phyloP scores from a whole-genome alignment of 108 stramenopile species.

The Parietichytrium sp. region DNA sequence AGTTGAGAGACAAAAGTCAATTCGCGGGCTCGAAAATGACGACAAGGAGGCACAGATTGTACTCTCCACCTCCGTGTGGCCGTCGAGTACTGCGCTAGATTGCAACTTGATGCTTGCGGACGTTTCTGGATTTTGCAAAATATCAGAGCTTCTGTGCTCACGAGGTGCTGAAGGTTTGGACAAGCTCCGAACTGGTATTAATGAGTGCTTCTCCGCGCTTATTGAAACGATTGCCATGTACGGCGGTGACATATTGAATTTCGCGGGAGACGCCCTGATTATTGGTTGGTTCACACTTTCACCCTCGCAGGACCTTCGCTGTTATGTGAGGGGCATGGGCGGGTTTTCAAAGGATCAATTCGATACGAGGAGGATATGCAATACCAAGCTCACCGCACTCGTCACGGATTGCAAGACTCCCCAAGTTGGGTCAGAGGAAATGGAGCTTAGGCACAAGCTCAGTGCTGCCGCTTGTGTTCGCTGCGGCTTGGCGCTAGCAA shows the following conservation, averaged over 20 bases:
- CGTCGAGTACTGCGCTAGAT: not conserved
- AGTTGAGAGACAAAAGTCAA: not conserved
- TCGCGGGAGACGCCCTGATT: conserved; percentile 27
- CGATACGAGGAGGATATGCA: too few relatives aligned
- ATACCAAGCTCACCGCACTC: not conserved
- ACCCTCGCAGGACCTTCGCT: too few relatives aligned
- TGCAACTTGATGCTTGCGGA: conserved; percentile 27
- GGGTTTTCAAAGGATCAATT: too few relatives aligned
- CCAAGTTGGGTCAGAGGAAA: not conserved
- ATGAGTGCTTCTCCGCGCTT: not conserved
- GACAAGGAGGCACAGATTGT: not conserved
- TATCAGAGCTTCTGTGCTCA: not conserved
- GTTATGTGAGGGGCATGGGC: too few relatives aligned
- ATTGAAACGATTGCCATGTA: not conserved
- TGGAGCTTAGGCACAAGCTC: not conserved
- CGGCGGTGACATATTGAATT: conserved; percentile 17
- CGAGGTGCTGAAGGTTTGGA: conserved; percentile 3
- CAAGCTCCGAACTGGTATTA: conserved; percentile 19
- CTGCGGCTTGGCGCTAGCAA: not conserved
- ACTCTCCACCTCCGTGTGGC: conserved; percentile 1
- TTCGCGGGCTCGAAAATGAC: not conserved
- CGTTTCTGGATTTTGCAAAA: not conserved
- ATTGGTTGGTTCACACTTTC: conserved; percentile 19
- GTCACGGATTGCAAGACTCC: not conserved
- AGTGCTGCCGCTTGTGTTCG: not conserved